These are phyloP conservation scores for Diutina pseudorugosa DNA, from an alignment of 1,139 yeast genomes.

Conservation along the genomic window DNA sequence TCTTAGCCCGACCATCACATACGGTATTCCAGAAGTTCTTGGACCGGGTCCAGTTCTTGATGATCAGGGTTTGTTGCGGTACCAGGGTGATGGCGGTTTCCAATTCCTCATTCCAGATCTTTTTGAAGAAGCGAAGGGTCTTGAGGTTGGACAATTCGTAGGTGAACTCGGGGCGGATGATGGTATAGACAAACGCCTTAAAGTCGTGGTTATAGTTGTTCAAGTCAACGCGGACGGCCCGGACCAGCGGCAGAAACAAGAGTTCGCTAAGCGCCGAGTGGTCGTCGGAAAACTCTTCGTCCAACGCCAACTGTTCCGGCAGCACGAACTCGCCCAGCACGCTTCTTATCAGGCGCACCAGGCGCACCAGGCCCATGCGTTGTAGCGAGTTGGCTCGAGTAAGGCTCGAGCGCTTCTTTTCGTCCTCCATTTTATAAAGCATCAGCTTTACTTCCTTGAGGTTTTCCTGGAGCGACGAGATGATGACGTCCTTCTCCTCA, in stretches of 20 bases:
- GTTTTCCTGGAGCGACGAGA: conserved; percentile 59
- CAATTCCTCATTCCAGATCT: conserved; percentile 63
- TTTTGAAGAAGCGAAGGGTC: conserved; percentile 51
- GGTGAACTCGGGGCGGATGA: conserved; percentile 23
- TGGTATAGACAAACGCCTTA: conserved; percentile 23
- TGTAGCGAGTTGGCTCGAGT: conserved; percentile 8
- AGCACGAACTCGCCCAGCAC: neutral
- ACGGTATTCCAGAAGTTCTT: conserved; percentile 50
- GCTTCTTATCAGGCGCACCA: neutral
- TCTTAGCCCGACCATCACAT: conserved; percentile 68
- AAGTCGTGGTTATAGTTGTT: conserved; percentile 29
- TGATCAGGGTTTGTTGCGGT: conserved; percentile 25
- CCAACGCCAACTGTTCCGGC: conserved; percentile 6
- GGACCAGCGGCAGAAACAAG: conserved; percentile 42
- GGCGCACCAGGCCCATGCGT: neutral
- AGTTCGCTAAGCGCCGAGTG: conserved; percentile 4
- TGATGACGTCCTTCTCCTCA: conserved; percentile 57
- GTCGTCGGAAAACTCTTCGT: conserved; percentile 5
- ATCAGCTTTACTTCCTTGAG: conserved; percentile 55
- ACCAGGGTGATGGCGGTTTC: conserved; percentile 39
- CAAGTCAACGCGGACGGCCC: conserved; percentile 50
- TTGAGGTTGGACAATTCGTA: conserved; percentile 31
- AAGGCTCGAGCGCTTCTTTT: conserved; percentile 13
- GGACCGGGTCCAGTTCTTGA: conserved; percentile 35
- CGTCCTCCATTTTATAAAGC: conserved; percentile 17